Conservation (phyloP, 1,139 yeast species). For the Nakaseomyces sp. region DNA sequence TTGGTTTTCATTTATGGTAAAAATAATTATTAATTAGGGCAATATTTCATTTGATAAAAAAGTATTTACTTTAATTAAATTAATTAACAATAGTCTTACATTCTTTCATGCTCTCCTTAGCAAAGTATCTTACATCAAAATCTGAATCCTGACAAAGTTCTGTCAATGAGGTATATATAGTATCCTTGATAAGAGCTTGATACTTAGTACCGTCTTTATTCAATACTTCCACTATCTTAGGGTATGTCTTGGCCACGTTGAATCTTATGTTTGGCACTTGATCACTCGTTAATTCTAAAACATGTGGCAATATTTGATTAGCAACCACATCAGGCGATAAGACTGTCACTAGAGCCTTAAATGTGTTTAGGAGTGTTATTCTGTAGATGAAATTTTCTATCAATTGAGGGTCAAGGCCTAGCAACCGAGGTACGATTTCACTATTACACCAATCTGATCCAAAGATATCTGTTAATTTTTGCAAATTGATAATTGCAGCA, state of each 20-base stretch:
- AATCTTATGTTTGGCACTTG: slow-evolving; percentile 91
- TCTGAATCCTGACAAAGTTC: slow-evolving; percentile 65
- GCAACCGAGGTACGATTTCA: slow-evolving; percentile 71
- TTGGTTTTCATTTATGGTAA: too few species aligned
- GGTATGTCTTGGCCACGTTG: slow-evolving; percentile 83
- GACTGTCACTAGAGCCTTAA: slow-evolving; percentile 69
- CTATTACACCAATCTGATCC: slow-evolving; percentile 91
- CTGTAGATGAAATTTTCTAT: slow-evolving; percentile 65
- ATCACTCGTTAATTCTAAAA: slow-evolving; percentile 63
- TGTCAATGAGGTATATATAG: slow-evolving; percentile 58
- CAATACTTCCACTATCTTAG: slow-evolving; percentile 49
- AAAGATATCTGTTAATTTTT: slow-evolving; percentile 72
- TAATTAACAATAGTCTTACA: slow-evolving; percentile 16
- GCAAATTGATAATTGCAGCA: slow-evolving; percentile 84
- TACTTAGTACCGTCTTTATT: slow-evolving; percentile 22
- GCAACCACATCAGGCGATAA: slow-evolving; percentile 50
- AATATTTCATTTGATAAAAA: too few species aligned
- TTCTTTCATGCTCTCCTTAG: slow-evolving; percentile 47
- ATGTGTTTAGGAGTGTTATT: slow-evolving; percentile 81
- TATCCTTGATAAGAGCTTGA: slow-evolving; percentile 36
- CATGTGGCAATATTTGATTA: slow-evolving; percentile 68
- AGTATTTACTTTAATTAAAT: background rate
- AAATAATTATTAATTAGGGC: too few species aligned
- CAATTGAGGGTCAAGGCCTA: slow-evolving; percentile 40
- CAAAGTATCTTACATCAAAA: slow-evolving; percentile 83